Base-by-base conservation (phyloP, 2,329 filamentous ascomycete species). In the Colletotrichum liriopes region DNA sequence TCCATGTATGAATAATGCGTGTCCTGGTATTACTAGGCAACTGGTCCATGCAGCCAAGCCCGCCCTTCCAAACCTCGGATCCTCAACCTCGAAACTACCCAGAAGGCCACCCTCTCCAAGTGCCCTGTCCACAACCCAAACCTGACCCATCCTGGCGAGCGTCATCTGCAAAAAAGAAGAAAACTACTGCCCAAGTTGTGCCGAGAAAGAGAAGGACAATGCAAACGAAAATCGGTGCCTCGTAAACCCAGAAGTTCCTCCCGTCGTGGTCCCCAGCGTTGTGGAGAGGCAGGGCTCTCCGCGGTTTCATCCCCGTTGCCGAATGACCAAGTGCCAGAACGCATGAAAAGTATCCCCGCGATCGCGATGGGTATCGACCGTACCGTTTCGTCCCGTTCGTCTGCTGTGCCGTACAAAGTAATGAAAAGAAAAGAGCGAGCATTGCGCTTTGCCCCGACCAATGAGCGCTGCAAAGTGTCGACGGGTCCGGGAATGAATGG, bases 11-110 rank as follows among this genome's bases (percentile, higher is more conserved):
- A 64, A 64, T 35, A 54, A 54, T 32, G 61, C 37, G 61, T n/a
- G 49, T 54, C 45, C 45, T 64, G 61, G 61, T 64, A 45, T 64
- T 45, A 29, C 51, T 52, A 20, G 47, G 60, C 45, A 37, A 62
- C 60, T 51, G 60, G 60, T 62, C 60, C 60, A 62, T 52, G 61
- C 61, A 45, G 49, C 49, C 4, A 64, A 18, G 4, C 32, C 49
- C 3, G 4, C 14, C n/a, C 32, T 39, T 39, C 54, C 52, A 23
- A 62, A 45, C 29, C 45, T 51, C 49, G 26, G 49, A 54, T 55
- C 61, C 49, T 55, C 49, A 35, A 43, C 61, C 23, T 39, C n/a
- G 16, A 64, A 54, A 64, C 61, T 43, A 64, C 43, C 58, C 43
- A 61, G 58, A 37, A 61, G 41, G 56, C 23, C 26, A 26, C 18